A percentile compares a stretch with the other conserved stretches of the same genome.
phyloP scores from a whole-genome alignment of 345 rosid species.

The Rhodamnia rubescens region DNA sequence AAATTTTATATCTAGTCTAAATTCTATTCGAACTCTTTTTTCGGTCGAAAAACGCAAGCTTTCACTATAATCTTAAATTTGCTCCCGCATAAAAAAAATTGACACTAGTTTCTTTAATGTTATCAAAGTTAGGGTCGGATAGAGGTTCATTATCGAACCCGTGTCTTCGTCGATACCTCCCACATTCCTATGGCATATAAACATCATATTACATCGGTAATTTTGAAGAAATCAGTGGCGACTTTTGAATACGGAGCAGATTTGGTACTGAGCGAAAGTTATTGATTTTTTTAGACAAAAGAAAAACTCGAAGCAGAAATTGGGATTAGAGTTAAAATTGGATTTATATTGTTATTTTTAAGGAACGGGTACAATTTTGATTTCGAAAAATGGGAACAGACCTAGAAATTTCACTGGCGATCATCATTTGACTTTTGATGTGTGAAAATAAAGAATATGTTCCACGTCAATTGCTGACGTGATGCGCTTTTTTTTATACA shows the following conservation, averaged over 20 bases:
- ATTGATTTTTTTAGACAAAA: background rate
- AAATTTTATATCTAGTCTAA: no score
- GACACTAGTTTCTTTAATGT: no score
- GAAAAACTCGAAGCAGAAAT: rapidly evolving
- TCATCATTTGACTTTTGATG: background rate
- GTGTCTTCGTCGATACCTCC: no score
- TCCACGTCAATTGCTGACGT: no score
- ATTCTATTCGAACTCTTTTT: no score
- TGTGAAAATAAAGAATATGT: background rate
- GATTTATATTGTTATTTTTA: background rate
- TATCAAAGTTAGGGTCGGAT: no score
- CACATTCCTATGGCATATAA: background rate
- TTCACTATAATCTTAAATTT: no score
- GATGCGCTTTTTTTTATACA: no score
- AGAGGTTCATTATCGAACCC: no score
- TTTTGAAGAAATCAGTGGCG: background rate
- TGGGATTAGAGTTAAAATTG: background rate
- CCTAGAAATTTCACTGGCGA: background rate
- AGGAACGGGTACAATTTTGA: no score
- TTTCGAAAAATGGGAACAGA: background rate
- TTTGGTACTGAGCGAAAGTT: background rate
- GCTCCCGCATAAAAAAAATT: no score
- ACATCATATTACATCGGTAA: rapidly evolving
- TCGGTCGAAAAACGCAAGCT: no score
- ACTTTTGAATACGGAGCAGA: background rate